Evolutionary conservation across 1,139 yeast genomes (phyloP), one percentile per base, ranked within the genome.

Genomic region (Diutina scorzettiae): DNA sequence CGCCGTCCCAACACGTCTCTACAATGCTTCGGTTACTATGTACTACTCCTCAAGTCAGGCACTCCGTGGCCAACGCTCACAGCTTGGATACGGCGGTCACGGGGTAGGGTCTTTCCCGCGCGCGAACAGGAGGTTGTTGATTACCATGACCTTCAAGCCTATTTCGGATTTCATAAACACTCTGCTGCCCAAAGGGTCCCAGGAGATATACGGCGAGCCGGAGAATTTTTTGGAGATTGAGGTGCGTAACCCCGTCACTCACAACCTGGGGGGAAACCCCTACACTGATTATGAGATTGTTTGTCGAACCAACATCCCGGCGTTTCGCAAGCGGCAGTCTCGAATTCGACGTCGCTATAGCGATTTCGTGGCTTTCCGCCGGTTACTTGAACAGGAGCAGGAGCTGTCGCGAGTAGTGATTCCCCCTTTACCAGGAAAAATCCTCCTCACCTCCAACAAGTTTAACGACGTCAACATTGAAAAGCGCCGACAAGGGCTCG

Each of bases 171-270:
- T 67, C 28, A 62, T 68, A 43, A 60, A 60, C 48, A 53, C 65
- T 29, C 54, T 59, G 24, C 55, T 55, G 44, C 58, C 66, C 49
- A 75, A 73, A 49, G 72, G 68, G 48, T 94, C 79, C 58, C 84
- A 76, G 49, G 95, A 86, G 53, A 73, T 84, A 40, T 91, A 91
- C 54, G 95, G 94, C 1, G 95, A 84, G 51, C 97, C 97, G 0
- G 98, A 91, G 59, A 86, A 87, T 61, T 86, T 87, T 54, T 69
- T 91, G 40, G 98, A 91, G 60, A 80, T 93, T 33, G 97, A 89
- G 59, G 76, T 81, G 44, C 64, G 73, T 42, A 80, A 80, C 56
- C 95, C 95, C 6, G 76, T 77, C 49, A 87, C 96, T 0, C 94
- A 83, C 53, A 60, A 57, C 46, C 39, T 23, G 85, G 84, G 3